A percentile compares a stretch with the other conserved stretches of the same genome.
These are phyloP conservation scores for Plantago ovata DNA, from an alignment of 257 asterid genomes.

Conservation along the genomic window DNA sequence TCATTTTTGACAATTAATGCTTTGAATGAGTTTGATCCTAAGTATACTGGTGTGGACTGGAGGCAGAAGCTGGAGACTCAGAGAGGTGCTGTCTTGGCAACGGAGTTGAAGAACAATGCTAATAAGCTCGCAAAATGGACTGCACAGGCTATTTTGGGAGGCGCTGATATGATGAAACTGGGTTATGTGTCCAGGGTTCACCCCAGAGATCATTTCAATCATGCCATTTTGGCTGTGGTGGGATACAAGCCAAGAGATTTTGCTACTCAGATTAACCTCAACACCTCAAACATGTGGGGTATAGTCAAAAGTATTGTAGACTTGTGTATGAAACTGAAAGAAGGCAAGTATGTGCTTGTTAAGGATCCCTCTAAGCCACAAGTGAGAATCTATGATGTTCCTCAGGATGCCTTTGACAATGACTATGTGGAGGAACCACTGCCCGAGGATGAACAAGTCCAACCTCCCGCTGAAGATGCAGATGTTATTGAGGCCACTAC, in stretches of 20 bases:
- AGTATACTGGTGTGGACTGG: constrained; percentile 94
- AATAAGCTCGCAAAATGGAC: constrained; percentile 98
- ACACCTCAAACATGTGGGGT: constrained; percentile 98
- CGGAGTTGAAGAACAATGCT: constrained; percentile 92
- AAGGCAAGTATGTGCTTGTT: constrained; percentile 94
- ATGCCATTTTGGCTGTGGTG: constrained; percentile 90
- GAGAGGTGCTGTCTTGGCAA: constrained; percentile 96
- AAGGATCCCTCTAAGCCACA: constrained; percentile 97
- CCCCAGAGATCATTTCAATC: constrained; percentile 90
- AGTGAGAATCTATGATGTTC: constrained; percentile 93
- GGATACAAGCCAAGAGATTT: constrained; percentile 94
- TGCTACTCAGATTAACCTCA: constrained; percentile 81
- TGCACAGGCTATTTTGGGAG: constrained; percentile 78
- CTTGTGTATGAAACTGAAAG: constrained; percentile 91
- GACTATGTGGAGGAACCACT: constrained; percentile 97
- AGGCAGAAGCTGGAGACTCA: constrained; percentile 97
- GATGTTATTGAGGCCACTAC: constrained; percentile 40
- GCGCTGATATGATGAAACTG: constrained; percentile 98
- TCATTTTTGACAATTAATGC: constrained; percentile 81
- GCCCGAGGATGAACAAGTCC: constrained; percentile 95
- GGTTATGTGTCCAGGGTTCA: constrained; percentile 97
- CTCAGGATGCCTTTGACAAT: constrained; percentile 97
- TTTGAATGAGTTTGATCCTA: constrained; percentile 88
- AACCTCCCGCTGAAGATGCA: constrained; percentile 57
- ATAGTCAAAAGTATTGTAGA: constrained; percentile 91